These are phyloP conservation scores for Nakazawaea populi DNA, from an alignment of 805 yeast species.

Conservation along the genomic window DNA sequence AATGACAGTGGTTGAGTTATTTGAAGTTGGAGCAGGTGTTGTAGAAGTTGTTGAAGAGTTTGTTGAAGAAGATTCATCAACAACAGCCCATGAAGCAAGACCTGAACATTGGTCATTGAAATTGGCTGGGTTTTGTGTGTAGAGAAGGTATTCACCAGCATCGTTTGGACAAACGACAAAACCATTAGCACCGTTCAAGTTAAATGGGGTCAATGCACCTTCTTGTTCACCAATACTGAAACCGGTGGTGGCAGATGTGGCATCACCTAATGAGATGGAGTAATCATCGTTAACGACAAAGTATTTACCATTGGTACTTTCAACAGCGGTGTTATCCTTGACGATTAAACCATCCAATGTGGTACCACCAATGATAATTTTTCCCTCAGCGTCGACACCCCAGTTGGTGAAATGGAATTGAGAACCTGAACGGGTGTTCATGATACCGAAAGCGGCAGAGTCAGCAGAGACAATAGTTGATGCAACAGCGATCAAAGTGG, in stretches of 20 bases:
- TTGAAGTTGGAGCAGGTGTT: background rate
- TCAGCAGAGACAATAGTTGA: conserved; percentile 1
- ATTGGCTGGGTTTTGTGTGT: conserved; percentile 2
- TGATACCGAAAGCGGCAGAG: conserved; percentile 2
- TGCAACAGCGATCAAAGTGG: conserved; percentile 6
- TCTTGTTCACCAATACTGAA: conserved; percentile 5
- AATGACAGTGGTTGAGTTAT: conserved; percentile 11
- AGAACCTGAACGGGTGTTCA: conserved; percentile 10
- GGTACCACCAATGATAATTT: background rate
- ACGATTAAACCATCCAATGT: background rate
- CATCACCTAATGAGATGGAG: conserved; percentile 6
- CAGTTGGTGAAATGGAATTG: conserved; percentile 5
- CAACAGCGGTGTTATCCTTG: conserved; percentile 4
- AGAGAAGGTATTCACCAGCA: conserved; percentile 2
- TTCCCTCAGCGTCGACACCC: conserved; percentile 1
- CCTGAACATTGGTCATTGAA: conserved; percentile 3
- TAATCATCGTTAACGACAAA: conserved; percentile 2
- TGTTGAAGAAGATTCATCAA: background rate
- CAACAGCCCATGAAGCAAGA: conserved; percentile 2
- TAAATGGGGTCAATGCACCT: conserved; percentile 4
- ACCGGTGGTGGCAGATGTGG: conserved; percentile 2
- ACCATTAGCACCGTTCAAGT: conserved; percentile 4
- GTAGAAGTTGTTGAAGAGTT: background rate
- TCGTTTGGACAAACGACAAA: conserved; percentile 3
- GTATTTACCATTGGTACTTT: conserved; percentile 5